Evolutionary conservation across 495 filamentous ascomycete species (phyloP).

Genomic region (Acidiella bohemica): DNA sequence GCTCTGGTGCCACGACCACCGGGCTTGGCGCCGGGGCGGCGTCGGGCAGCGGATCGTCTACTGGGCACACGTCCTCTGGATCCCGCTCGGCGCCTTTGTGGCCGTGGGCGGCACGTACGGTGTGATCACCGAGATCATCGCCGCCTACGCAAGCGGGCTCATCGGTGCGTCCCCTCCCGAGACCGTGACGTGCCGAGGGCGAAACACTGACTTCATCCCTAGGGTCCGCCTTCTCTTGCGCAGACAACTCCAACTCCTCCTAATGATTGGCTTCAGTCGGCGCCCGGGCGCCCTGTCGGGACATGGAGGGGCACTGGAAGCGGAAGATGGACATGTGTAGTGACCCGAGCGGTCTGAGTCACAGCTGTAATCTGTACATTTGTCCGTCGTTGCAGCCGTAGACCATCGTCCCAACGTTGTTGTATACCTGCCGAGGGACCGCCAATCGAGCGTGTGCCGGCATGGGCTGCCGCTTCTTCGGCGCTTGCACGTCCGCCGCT

Average conservation of each 20-base stretch:
- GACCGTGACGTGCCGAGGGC: neutral
- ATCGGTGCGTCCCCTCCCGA: constrained; percentile 20
- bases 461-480: no score
- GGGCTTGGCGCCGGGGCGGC: constrained; percentile 26
- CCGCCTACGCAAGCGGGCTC: constrained; percentile 25
- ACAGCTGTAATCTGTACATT: no score
- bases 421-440: no score
- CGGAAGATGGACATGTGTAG: no score
- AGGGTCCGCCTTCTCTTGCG: constrained; percentile 15
- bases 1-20: constrained; percentile 37
- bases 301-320: neutral
- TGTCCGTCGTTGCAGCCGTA: no score
- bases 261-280: neutral
- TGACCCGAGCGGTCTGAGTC: no score
- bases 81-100: constrained; percentile 24
- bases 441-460: no score
- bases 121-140: constrained; percentile 25
- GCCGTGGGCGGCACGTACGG: constrained; percentile 30
- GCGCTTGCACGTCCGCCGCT: no score
- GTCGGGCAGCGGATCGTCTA: constrained; percentile 18
- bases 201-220: constrained; percentile 1
- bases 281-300: neutral
- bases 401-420: no score
- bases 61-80: constrained; percentile 22
- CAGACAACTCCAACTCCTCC: constrained; percentile 16